Conservation (phyloP, 2,329 filamentous ascomycete genomes). For the Gaeumannomyces sp. region DNA sequence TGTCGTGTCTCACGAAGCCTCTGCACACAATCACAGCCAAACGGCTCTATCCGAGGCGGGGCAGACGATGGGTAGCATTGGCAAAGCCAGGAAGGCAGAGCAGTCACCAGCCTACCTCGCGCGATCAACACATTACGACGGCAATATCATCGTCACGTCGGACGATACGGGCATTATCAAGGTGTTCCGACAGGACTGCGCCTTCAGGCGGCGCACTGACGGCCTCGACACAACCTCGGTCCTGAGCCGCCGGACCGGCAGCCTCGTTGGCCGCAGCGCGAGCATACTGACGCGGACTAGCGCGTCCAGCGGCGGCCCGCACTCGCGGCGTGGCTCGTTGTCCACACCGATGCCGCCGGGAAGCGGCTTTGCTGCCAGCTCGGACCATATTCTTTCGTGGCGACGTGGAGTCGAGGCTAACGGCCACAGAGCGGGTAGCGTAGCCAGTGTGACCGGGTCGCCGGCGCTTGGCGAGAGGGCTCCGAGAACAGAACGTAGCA, state of each 20-base stretch:
- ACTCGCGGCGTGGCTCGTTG: slow-evolving; percentile 48
- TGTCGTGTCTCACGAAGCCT: neutral
- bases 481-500: slow-evolving; percentile 27
- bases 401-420: slow-evolving; percentile 55
- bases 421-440: slow-evolving; percentile 26
- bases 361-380: slow-evolving; percentile 25
- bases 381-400: slow-evolving; percentile 85
- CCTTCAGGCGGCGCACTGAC: slow-evolving; percentile 72
- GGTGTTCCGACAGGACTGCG: slow-evolving; percentile 92
- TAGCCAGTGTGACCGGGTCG: neutral
- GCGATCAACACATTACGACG: slow-evolving; percentile 67
- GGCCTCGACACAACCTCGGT: slow-evolving; percentile 72
- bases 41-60: slow-evolving; percentile 13
- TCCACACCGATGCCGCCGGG: slow-evolving; percentile 23
- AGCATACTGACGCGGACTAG: slow-evolving; percentile 51
- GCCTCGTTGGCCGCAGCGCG: slow-evolving; percentile 51
- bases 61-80: slow-evolving; percentile 13
- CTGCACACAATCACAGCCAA: slow-evolving; percentile 13
- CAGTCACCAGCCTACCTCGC: slow-evolving; percentile 73
- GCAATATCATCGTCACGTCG: slow-evolving; percentile 88
- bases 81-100: slow-evolving; percentile 37
- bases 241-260: slow-evolving; percentile 63
- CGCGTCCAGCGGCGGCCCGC: slow-evolving; percentile 34
- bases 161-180: slow-evolving; percentile 87
- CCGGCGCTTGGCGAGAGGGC: neutral